Base-by-base conservation (phyloP, 495 filamentous ascomycete genomes). In the Aspergillus nidulans region DNA sequence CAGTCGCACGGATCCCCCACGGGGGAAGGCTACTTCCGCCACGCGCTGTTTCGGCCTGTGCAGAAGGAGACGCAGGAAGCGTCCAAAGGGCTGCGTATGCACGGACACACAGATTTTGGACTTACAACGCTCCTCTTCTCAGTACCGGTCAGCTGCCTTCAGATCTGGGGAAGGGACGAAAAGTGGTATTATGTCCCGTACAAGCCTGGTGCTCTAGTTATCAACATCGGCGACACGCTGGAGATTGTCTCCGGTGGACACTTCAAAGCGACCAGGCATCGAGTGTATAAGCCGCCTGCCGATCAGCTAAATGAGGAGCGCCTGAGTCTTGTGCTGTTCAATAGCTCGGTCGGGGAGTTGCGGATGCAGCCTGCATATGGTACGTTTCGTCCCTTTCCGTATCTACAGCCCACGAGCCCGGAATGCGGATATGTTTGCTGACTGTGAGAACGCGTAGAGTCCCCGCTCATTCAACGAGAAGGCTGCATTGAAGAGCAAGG, bases 241-340 rank as follows among this genome's bases (percentile, higher is more conserved):
- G 74, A 77, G 62, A 72, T 77, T 48, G 62, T 78, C 6, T 75
- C 75, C 8, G 75, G 75, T 28, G 75, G 75, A 2, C 75, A 76
- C 41, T 78, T 78, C 57, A 76, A 75, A 62, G 72, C 75, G 20
- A 78, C 75, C 40, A 63, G 68, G 4, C 75, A 78, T 55, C 63
- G 69, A 16, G 75, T 78, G 0, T 69, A 57, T 53, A 72, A 66
- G 60, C 74, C 66, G 1, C 75, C 75, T 4, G 64, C 57, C 0
- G 75, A 78, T 57, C 75, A 78, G 45, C 24, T 65, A 34, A 52
- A 69, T 16, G 60, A 67, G 51, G 68, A 75, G 61, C 65, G 74
- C 30, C 59, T 77, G 4, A 75, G 72, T 0, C 53, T 77, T 42
- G 74, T 77, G 4, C 58, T 73, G 4, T 77, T 77, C 53, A 77